Base-by-base conservation (phyloP, 768 basidiomycete genomes). In the Rhizopogon vesiculosus region DNA sequence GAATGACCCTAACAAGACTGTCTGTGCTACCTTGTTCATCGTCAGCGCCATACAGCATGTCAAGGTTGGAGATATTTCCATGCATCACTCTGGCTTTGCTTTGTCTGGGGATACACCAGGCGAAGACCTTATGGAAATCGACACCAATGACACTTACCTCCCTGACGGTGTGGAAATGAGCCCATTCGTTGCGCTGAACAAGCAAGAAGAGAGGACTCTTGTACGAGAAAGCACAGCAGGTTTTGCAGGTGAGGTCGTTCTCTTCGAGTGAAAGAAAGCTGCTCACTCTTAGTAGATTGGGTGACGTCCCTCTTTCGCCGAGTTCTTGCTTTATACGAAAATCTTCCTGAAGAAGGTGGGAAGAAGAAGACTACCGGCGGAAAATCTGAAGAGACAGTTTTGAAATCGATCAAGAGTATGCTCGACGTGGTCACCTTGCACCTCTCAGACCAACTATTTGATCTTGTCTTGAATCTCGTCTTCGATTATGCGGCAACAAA, bases 321-420 rank as follows among this genome's bases (percentile, higher is more conserved):
- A 9, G 83, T 93, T 51, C 76, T 93, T 51, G 82, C 89, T 1
- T 72, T 98, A 18, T 95, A 89, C 65, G 91, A 94, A 73, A 95
- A 96, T 66, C 75, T 98, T 5, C 95, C 95, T 0, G 96, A 98
- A 68, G 95, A 96, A 71, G 93, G 91, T 10, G 96, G 96, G 5
- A 85, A 84, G 73, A 83, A 80, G 71, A 90, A 90, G 59, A 87
- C 80, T 38, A 92, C 91, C 2, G 91, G 91, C 22, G 91, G 91
- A n/a, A 90, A 89, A 67, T 60, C 81, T 78, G 72, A 90, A 87
- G 87, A 93, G 61, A 76, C 70, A 40, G 85, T 91, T 25, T 77
- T 92, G 53, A 90, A 86, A 65, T 82, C 89, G 18, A 80, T 91
- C 68, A 89, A 89, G 73, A 78, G 83, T 65, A 88, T 89, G 75